Base-by-base conservation (phyloP, 1,284 basidiomycete genomes). In the Heterobasidion irregulare region DNA sequence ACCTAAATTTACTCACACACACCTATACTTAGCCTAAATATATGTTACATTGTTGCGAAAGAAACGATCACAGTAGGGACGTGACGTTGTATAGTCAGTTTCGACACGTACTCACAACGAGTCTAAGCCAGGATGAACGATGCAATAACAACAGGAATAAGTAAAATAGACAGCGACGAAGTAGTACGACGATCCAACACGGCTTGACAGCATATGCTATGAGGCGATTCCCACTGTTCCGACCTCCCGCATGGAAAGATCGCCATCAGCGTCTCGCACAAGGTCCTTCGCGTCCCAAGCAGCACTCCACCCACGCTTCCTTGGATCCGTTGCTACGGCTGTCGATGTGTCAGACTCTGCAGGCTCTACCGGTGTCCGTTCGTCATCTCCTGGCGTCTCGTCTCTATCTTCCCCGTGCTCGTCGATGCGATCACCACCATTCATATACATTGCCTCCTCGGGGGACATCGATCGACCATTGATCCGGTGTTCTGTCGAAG, bases 341-440 rank as follows among this genome's bases (percentile, higher is more conserved):
- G 60, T 62, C 48, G 58, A 59, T 1, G 59, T 54, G 43, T 60
- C 59, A 10, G 58, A 60, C 46, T 59, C 58, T 4, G 59, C 58
- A 10, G 59, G 58, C 10, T 61, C 59, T 56, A 70, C 70, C 2
- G 70, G 69, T 54, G 70, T 60, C 19, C 63, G 63, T 52, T 63
- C 63, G 52, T 62, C 57, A n/a, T 50, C 53, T 43, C 59, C 65
- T 56, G 59, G 61, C 13, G 62, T 63, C 10, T 59, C 59, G 12
- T 60, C 62, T 26, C 59, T 54, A 43, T 59, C 55, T 12, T 55
- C 48, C 6, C 56, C 58, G 9, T 56, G 58, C 4, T 58, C 59
- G 12, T 59, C 58, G 32, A 62, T 59, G 61, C 59, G 59, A 61
- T 64, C 36, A 59, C 64, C 56, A 53, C 60, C 45, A 60, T 66